These are phyloP conservation scores for Fusarium verrucosum DNA, from an alignment of 2,329 filamentous ascomycete genomes.

Conservation along the genomic window DNA sequence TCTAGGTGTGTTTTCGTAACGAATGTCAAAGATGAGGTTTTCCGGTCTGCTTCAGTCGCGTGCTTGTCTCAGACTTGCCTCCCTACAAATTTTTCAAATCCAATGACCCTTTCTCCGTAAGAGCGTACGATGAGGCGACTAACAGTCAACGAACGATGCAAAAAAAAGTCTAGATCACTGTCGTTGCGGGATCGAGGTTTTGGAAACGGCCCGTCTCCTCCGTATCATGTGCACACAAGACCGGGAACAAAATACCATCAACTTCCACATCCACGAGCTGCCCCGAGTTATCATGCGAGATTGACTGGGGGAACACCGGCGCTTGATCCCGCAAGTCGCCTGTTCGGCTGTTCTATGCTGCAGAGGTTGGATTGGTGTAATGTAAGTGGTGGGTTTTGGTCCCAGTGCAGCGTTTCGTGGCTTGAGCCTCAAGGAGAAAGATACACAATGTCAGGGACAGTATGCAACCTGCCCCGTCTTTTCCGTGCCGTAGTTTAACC, in stretches of 20 bases:
- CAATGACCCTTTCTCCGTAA: constrained; percentile 1
- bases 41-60: constrained; percentile 10
- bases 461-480: background rate
- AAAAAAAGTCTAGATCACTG: constrained; percentile 13
- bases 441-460: constrained; percentile 9
- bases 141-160: background rate
- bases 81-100: background rate
- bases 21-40: constrained; percentile 8
- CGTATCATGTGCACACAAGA: constrained; percentile 12
- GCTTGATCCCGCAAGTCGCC: constrained; percentile 14
- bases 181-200: constrained; percentile 3
- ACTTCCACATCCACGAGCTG: constrained; percentile 7
- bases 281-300: constrained; percentile 15
- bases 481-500: background rate
- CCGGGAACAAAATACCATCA: constrained; percentile 8
- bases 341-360: constrained; percentile 8
- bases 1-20: background rate
- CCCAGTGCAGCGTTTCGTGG: constrained; percentile 19
- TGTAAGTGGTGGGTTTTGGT: constrained; percentile 25
- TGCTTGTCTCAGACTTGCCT: constrained; percentile 14
- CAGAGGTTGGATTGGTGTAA: constrained; percentile 21
- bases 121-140: constrained; percentile 5
- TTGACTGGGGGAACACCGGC: constrained; percentile 10
- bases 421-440: constrained; percentile 17
- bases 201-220: constrained; percentile 36